phyloP scores from a whole-genome alignment of 805 yeast species.

The Metschnikowia bowlesiae region DNA sequence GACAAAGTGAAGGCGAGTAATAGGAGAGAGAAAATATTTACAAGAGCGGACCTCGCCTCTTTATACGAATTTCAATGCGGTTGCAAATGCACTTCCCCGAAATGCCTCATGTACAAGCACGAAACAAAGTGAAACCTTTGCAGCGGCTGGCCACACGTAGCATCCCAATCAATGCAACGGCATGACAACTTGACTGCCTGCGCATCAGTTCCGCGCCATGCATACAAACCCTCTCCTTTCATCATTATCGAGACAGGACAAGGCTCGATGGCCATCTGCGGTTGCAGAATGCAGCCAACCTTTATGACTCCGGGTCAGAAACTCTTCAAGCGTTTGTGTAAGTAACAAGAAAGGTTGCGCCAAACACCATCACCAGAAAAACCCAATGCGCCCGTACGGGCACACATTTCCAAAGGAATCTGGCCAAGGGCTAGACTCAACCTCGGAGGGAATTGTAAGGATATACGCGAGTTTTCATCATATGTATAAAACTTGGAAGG shows the following conservation, averaged over 20 bases:
- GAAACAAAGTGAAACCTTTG: background rate
- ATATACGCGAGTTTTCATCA: constrained; percentile 60
- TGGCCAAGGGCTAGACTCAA: constrained; percentile 30
- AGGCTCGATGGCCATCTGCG: no score
- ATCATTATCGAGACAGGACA: no score
- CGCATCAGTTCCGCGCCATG: no score
- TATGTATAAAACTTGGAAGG: constrained; percentile 64
- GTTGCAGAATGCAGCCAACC: no score
- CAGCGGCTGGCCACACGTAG: no score
- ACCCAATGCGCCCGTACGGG: constrained; percentile 37
- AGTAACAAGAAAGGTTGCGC: constrained; percentile 49
- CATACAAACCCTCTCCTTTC: no score
- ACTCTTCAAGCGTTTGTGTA: constrained; percentile 39
- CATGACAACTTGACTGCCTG: no score
- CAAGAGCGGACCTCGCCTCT: background rate
- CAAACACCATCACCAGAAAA: constrained; percentile 45
- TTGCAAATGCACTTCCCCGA: background rate
- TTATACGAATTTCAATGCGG: background rate
- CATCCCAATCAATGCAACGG: no score
- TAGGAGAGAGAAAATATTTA: background rate
- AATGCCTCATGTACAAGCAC: background rate
- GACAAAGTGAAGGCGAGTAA: background rate
- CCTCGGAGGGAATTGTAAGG: constrained; percentile 41
- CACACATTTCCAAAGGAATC: constrained; percentile 34
- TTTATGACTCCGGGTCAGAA: constrained; percentile 36